A percentile compares a stretch with the other conserved stretches of the same genome.
Conservation (phyloP, 345 rosid genomes). For the Luvunga scandens region DNA sequence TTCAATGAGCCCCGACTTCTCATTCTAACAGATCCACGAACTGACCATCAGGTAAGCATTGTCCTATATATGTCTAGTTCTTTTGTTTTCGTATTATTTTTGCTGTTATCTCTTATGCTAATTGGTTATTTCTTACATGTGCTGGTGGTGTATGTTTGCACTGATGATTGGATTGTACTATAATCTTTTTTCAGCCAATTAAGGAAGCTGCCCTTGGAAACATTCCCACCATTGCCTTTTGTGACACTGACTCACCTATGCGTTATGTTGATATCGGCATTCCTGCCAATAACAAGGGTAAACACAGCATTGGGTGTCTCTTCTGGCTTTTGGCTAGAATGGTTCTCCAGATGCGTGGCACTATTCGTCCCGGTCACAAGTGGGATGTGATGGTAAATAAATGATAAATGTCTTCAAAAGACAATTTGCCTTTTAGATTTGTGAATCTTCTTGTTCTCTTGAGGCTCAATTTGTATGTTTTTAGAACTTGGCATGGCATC, state of each 20-base stretch:
- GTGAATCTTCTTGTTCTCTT: background rate
- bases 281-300: constrained; percentile 97
- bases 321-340: constrained; percentile 96
- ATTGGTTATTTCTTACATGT: background rate
- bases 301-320: constrained; percentile 91
- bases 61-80: background rate
- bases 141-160: background rate
- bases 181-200: constrained; percentile 63
- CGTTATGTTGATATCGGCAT: constrained; percentile 87
- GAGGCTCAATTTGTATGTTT: background rate
- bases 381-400: constrained; percentile 79
- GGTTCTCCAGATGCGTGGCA: constrained; percentile 98
- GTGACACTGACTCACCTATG: constrained; percentile 98
- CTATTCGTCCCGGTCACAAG: constrained; percentile 67
- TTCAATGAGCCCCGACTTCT: constrained; percentile 86
- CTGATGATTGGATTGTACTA: too few relatives aligned
- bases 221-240: constrained; percentile 92
- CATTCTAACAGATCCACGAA: constrained; percentile 95
- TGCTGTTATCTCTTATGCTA: background rate
- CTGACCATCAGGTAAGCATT: constrained; percentile 81
- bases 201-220: constrained; percentile 96
- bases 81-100: background rate
- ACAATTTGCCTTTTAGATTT: background rate
- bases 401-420: too few relatives aligned
- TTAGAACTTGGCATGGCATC: background rate